Conservation (phyloP, 805 yeast species). For the Yarrowia sp. region DNA sequence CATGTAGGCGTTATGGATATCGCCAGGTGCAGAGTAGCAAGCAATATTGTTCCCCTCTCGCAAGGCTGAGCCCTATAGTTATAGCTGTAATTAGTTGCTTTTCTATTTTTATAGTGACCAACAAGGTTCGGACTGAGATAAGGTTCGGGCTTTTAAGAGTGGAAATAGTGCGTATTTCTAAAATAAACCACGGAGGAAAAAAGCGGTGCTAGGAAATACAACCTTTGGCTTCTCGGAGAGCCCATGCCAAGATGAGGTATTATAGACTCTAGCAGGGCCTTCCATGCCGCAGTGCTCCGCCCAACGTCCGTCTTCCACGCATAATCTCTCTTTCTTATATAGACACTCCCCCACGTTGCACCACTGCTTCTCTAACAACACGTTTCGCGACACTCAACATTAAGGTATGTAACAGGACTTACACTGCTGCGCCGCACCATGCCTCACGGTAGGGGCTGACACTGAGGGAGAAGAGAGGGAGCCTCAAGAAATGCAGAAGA, state of each 20-base stretch:
- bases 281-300: slow-evolving; percentile 29
- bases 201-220: background rate
- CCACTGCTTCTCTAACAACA: background rate
- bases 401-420: slow-evolving; percentile 30
- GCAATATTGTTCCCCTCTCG: no score
- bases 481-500: no score
- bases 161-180: slow-evolving; percentile 8
- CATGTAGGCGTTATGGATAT: no score
- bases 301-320: background rate
- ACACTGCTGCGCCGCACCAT: slow-evolving; percentile 24
- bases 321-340: slow-evolving; percentile 1
- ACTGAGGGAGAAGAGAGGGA: background rate
- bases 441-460: slow-evolving; percentile 27
- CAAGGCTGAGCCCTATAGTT: background rate
- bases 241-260: slow-evolving; percentile 19
- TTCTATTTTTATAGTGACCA: slow-evolving; percentile 21
- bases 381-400: background rate
- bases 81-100: no score
- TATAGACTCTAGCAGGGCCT: slow-evolving; percentile 4
- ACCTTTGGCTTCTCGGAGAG: background rate
- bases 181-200: slow-evolving; percentile 8
- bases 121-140: slow-evolving; percentile 4
- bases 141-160: slow-evolving; percentile 1
- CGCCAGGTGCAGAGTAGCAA: background rate
- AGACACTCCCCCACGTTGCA: background rate